phyloP scores from a whole-genome alignment of 305 asterid genomes.

The Withania somnifera region DNA sequence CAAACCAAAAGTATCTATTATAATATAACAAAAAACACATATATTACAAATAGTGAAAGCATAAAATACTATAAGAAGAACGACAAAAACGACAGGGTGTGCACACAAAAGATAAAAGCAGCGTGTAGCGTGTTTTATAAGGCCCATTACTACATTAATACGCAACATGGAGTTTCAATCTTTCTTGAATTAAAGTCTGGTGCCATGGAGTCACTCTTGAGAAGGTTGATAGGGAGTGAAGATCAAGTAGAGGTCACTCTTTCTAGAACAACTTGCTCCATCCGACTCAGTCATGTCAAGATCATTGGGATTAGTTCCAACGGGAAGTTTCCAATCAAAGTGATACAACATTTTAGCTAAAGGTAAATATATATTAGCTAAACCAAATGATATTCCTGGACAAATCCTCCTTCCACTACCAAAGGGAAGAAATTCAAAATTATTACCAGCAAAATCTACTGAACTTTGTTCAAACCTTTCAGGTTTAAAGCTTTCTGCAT shows the following conservation, averaged over 20 bases:
- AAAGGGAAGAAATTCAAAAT: constrained; percentile 37
- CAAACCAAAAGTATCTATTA: no score
- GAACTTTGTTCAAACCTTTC: constrained; percentile 23
- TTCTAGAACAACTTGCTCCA: neutral
- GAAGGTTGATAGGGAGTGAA: neutral
- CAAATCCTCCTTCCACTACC: constrained; percentile 52
- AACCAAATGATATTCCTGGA: constrained; percentile 38
- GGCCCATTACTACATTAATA: neutral
- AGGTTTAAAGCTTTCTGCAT: constrained; percentile 46
- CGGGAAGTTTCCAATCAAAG: constrained; percentile 11
- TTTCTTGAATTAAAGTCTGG: neutral
- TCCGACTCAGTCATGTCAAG: constrained; percentile 3
- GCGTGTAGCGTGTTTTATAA: neutral
- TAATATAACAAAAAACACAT: neutral
- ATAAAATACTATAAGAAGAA: neutral
- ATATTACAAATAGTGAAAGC: neutral
- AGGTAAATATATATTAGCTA: neutral
- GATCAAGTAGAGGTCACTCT: neutral
- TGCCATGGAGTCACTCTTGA: neutral
- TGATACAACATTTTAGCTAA: constrained; percentile 1
- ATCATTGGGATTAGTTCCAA: neutral
- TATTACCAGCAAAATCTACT: constrained; percentile 24
- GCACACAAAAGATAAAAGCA: neutral
- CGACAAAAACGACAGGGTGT: neutral
- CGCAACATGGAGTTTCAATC: neutral